These are phyloP conservation scores for Calendula officinalis DNA, from an alignment of 129 eudicot species.

Conservation along the genomic window DNA sequence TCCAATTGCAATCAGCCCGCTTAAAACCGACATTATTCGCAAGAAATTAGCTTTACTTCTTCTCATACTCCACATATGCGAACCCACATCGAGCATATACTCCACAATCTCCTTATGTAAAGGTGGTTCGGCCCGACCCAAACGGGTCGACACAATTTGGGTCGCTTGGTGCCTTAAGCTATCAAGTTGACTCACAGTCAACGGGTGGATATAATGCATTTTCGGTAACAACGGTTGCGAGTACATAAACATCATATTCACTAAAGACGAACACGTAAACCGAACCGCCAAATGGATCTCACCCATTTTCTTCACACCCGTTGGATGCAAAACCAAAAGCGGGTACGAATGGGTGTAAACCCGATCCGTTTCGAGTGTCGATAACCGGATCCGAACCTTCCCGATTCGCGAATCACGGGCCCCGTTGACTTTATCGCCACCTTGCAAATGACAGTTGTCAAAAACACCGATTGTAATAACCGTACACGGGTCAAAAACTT, in stretches of 20 bases:
- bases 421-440: slow-evolving; percentile 34
- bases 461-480: slow-evolving; percentile 45
- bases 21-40: slow-evolving; percentile 18
- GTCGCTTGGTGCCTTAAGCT: slow-evolving; percentile 42
- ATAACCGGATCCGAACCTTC: slow-evolving; percentile 46
- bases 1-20: slow-evolving; percentile 3
- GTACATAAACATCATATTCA: slow-evolving; percentile 55
- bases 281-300: slow-evolving; percentile 50
- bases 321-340: slow-evolving; percentile 46
- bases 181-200: slow-evolving; percentile 44
- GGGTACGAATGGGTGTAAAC: slow-evolving; percentile 51
- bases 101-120: slow-evolving; percentile 46
- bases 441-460: slow-evolving; percentile 36
- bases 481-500: too few relatives aligned
- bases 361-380: slow-evolving; percentile 48
- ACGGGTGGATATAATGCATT: slow-evolving; percentile 52
- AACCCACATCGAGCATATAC: slow-evolving; percentile 47
- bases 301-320: slow-evolving; percentile 53
- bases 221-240: slow-evolving; percentile 46
- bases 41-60: slow-evolving; percentile 52
- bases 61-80: slow-evolving; percentile 57
- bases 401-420: slow-evolving; percentile 43
- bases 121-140: slow-evolving; percentile 45
- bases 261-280: slow-evolving; percentile 40
- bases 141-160: slow-evolving; percentile 40